Percentiles rank a stretch among this genome's conserved stretches.
Evolutionary conservation across 768 basidiomycete genomes (phyloP).

Genomic region (Myochromella boudieri): DNA sequence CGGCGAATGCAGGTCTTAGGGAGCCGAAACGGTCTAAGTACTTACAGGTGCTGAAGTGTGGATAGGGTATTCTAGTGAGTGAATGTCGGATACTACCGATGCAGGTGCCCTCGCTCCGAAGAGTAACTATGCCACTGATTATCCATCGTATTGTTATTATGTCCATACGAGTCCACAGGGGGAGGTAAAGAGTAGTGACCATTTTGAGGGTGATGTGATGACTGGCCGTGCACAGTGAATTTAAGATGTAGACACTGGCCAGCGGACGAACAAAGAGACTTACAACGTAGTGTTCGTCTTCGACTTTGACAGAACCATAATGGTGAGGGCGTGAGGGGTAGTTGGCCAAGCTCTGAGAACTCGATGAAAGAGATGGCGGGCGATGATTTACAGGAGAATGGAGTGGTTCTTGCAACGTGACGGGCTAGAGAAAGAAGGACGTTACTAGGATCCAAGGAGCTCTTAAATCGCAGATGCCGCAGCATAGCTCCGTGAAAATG

Average conservation of each 20-base stretch:
- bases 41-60: too few relatives aligned
- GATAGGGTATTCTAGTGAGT: too few relatives aligned
- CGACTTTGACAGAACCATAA: slow-evolving; percentile 61
- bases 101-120: slow-evolving; percentile 61
- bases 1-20: too few relatives aligned
- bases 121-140: slow-evolving; percentile 61
- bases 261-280: slow-evolving; percentile 24
- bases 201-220: slow-evolving; percentile 31
- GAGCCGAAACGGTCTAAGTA: too few relatives aligned
- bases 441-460: slow-evolving; percentile 59
- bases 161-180: slow-evolving; percentile 37
- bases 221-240: slow-evolving; percentile 15
- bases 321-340: slow-evolving; percentile 44
- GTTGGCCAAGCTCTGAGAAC: slow-evolving; percentile 37
- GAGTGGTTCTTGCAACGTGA: slow-evolving; percentile 61
- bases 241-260: background rate
- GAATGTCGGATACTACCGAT: slow-evolving; percentile 52
- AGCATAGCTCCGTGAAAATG: slow-evolving; percentile 26
- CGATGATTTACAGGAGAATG: slow-evolving; percentile 52
- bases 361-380: slow-evolving; percentile 39
- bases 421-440: slow-evolving; percentile 49
- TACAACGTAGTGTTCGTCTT: slow-evolving; percentile 63
- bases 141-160: slow-evolving; percentile 49
- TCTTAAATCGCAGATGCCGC: slow-evolving; percentile 25
- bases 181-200: slow-evolving; percentile 43